phyloP scores from a whole-genome alignment of 2,329 filamentous ascomycete genomes.

The Fusarium sarcochroum region DNA sequence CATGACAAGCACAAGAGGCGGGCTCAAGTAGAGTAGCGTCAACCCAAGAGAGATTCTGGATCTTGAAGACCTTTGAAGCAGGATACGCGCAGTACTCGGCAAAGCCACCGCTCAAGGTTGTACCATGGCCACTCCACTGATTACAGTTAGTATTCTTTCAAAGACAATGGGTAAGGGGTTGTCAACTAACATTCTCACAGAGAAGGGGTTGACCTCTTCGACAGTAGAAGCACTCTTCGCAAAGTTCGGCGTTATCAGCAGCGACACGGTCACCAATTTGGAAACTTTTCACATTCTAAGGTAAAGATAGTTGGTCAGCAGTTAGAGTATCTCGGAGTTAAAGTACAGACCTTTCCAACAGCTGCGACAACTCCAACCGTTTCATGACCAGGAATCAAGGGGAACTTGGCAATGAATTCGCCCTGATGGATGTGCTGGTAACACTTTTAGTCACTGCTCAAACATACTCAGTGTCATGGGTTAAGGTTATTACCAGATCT shows the following conservation, averaged over 20 bases:
- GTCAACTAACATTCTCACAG: slow-evolving; percentile 69
- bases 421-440: slow-evolving; percentile 74
- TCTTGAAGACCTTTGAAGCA: slow-evolving; percentile 72
- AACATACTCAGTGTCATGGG: not conserved
- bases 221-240: slow-evolving; percentile 81
- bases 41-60: slow-evolving; percentile 75
- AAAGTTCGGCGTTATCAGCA: slow-evolving; percentile 76
- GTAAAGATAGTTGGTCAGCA: slow-evolving; percentile 36
- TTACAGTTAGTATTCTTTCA: slow-evolving; percentile 5
- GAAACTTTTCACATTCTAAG: slow-evolving; percentile 70
- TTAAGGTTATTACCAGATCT: slow-evolving; percentile 55
- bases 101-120: slow-evolving; percentile 79
- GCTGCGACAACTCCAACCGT: slow-evolving; percentile 76
- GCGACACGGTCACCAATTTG: slow-evolving; percentile 74
- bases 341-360: slow-evolving; percentile 58
- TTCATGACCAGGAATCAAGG: slow-evolving; percentile 77
- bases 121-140: slow-evolving; percentile 74
- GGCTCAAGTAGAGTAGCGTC: slow-evolving; percentile 79
- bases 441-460: slow-evolving; percentile 11
- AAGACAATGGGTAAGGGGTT: not conserved
- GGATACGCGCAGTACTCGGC: slow-evolving; percentile 75
- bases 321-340: not conserved
- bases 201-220: slow-evolving; percentile 76
- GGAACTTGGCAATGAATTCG: slow-evolving; percentile 75
- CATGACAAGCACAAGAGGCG: slow-evolving; percentile 79